Evolutionary conservation across 2,329 filamentous ascomycete genomes (phyloP).

Genomic region (Exophiala mesophila): DNA sequence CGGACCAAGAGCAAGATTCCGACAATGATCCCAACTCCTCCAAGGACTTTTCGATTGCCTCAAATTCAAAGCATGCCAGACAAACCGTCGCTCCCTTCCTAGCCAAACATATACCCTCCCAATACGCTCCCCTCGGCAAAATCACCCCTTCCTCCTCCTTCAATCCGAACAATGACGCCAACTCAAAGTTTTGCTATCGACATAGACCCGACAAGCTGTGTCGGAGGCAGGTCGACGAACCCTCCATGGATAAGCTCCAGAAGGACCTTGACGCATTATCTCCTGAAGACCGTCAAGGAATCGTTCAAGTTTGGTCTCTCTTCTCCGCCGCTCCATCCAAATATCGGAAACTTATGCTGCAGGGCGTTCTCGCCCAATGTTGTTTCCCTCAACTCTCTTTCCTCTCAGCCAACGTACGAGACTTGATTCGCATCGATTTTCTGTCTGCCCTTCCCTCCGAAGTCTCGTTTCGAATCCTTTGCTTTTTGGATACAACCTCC

Average conservation of each 20-base stretch:
- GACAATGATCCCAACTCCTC: constrained; percentile 28
- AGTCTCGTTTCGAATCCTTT: constrained; percentile 88
- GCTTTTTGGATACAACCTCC: constrained; percentile 86
- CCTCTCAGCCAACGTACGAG: constrained; percentile 82
- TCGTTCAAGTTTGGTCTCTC: constrained; percentile 94
- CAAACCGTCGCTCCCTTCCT: constrained; percentile 84
- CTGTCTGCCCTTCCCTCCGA: constrained; percentile 82
- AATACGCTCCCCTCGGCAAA: constrained; percentile 73
- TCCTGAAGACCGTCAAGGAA: constrained; percentile 83
- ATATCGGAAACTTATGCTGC: constrained; percentile 91
- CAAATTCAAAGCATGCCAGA: constrained; percentile 59
- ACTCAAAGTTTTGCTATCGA: constrained; percentile 92
- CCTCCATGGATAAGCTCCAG: constrained; percentile 92
- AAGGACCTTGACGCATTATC: constrained; percentile 77
- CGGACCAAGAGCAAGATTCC: constrained; percentile 13
- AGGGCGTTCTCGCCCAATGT: constrained; percentile 92
- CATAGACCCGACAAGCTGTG: constrained; percentile 94
- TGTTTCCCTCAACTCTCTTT: constrained; percentile 96
- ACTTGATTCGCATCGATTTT: constrained; percentile 97
- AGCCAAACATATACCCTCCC: constrained; percentile 79
- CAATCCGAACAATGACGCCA: constrained; percentile 46
- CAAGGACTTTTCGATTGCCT: constrained; percentile 37
- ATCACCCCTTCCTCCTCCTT: constrained; percentile 6
- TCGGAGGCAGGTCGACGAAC: constrained; percentile 84
- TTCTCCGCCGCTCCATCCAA: constrained; percentile 94